Base-by-base conservation (phyloP, 73 alveolate genomes). In the Diophrys appendiculata region DNA sequence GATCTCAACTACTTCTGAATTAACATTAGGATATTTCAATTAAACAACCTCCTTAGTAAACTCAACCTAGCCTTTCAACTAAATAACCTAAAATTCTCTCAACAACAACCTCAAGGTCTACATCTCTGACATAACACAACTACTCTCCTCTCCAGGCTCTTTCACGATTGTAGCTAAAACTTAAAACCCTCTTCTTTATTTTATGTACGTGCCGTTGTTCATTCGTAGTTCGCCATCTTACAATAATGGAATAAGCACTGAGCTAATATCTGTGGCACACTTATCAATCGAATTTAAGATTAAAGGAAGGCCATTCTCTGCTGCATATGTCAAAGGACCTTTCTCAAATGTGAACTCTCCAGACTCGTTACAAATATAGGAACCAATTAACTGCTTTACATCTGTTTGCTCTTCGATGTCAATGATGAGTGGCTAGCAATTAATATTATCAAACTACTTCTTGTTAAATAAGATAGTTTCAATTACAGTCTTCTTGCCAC, bases 271-370 rank as follows among this genome's bases (percentile, higher is more conserved):
- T 23, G 81, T 52, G 27, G 85, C 80, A 70, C 87, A 54, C 82
- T 82, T 72, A 72, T 81, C 90, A n/a, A 82, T 78, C 34, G 84
- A 74, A 52, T 93, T 83, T 26, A 94, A 78, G 0, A 94, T 67
- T 26, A 94, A 76, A 90, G 93, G 76, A 23, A 68, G 69, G 18
- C 98, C 98, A 22, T 82, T 69, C 77, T 83, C 90, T 25, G 88
- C 93, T 23, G 97, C 95, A 2, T 77, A 76, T 29, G 95, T 84
- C 54, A 94, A 79, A 8, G 96, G 96, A 0, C 98, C 98, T 68
- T 92, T 83, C 70, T 88, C 88, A 77, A 87, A 92, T 3, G 74
- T 86, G 78, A 94, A 91, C 24, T 88, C 96, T 43, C 98, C 98
- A 26, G 80, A 26, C 77, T 94, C 97, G 52, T 92, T 76, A 77